These are phyloP conservation scores for Kodamaea ohmeri DNA, from an alignment of 1,139 yeast genomes.

Conservation along the genomic window DNA sequence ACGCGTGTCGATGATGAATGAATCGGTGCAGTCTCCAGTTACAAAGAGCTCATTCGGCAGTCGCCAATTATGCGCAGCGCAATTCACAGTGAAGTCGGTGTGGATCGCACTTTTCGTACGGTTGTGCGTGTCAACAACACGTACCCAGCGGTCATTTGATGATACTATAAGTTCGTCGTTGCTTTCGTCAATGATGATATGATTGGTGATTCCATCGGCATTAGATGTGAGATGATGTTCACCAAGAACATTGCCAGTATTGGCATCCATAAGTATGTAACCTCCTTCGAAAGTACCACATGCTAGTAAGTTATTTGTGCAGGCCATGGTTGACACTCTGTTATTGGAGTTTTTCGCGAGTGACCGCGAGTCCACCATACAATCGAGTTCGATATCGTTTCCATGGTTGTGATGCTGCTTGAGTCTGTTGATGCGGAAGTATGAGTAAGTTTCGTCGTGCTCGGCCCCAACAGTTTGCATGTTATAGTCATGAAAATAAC, in stretches of 20 bases:
- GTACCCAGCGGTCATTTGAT: constrained; percentile 47
- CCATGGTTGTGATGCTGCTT: constrained; percentile 26
- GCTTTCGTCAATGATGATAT: constrained; percentile 36
- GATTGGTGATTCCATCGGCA: constrained; percentile 56
- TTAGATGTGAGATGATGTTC: constrained; percentile 44
- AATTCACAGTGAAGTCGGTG: constrained; percentile 52
- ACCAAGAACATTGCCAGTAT: constrained; percentile 24
- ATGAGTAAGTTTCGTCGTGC: constrained; percentile 25
- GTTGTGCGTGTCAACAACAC: constrained; percentile 33
- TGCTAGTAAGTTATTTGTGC: constrained; percentile 41
- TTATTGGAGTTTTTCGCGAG: constrained; percentile 33
- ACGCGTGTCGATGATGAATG: constrained; percentile 47
- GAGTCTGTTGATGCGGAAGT: constrained; percentile 38
- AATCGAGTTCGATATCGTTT: constrained; percentile 20
- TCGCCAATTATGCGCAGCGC: constrained; percentile 40
- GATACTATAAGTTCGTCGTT: constrained; percentile 34
- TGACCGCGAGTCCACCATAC: constrained; percentile 39
- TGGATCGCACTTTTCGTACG: constrained; percentile 9
- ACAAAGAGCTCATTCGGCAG: constrained; percentile 40
- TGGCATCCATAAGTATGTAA: constrained; percentile 34
- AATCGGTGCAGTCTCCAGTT: constrained; percentile 49
- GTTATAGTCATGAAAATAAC: constrained; percentile 35
- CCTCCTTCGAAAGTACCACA: constrained; percentile 61
- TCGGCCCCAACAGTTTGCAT: constrained; percentile 20
- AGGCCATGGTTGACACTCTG: constrained; percentile 48